phyloP scores from a whole-genome alignment of 345 rosid genomes.

The Laguncularia racemosa region DNA sequence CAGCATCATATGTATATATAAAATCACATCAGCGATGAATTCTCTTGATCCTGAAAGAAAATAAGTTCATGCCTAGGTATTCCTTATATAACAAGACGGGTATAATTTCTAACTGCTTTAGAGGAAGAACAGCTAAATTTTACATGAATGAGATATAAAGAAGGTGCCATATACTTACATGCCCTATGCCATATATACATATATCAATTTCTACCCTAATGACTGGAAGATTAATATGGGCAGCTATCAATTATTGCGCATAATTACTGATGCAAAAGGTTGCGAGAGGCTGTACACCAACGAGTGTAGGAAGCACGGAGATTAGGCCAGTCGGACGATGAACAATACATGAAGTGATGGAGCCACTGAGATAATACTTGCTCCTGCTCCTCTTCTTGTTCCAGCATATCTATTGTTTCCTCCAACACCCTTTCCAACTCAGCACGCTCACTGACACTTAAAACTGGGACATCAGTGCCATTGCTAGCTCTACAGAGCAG shows the following conservation, averaged over 20 bases:
- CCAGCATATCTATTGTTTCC: constrained; percentile 45
- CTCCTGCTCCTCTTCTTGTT: constrained; percentile 53
- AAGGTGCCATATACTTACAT: too few species aligned
- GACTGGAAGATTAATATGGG: constrained; percentile 1
- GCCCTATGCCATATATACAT: too few species aligned
- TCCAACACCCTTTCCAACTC: constrained; percentile 59
- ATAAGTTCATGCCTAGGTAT: too few species aligned
- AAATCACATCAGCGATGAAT: too few species aligned
- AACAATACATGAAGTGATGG: constrained; percentile 55
- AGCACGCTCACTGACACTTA: constrained; percentile 35
- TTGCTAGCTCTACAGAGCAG: constrained; percentile 65
- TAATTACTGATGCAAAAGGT: constrained; percentile 24
- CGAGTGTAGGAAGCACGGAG: constrained; percentile 52
- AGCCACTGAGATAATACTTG: constrained; percentile 79
- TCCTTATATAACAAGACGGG: too few species aligned
- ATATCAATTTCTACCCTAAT: too few species aligned
- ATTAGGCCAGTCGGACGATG: constrained; percentile 90
- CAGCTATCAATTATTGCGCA: neutral
- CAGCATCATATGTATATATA: too few species aligned
- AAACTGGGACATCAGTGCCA: constrained; percentile 59
- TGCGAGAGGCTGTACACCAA: constrained; percentile 73
- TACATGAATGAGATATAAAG: too few species aligned
- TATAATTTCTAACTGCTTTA: too few species aligned
- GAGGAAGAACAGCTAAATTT: too few species aligned
- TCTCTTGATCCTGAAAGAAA: too few species aligned